phyloP scores from a whole-genome alignment of 768 basidiomycete genomes.

The Lactifluus rugatus region DNA sequence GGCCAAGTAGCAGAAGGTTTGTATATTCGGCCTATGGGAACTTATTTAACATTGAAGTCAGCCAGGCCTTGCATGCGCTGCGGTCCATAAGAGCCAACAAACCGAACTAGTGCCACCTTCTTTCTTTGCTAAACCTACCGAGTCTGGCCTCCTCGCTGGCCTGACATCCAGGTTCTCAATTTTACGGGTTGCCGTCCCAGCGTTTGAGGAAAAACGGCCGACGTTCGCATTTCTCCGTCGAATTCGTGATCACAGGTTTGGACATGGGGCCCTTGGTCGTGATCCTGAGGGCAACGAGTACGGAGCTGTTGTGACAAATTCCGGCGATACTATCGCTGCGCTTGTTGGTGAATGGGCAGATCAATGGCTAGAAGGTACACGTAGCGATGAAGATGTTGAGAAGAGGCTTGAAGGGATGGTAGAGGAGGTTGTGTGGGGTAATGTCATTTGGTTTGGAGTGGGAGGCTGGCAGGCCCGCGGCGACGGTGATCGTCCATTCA shows the following conservation, averaged over 20 bases:
- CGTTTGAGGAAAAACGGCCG: constrained; percentile 31
- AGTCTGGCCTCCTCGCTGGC: constrained; percentile 13
- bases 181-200: constrained; percentile 3
- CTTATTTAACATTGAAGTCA: not conserved
- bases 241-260: constrained; percentile 40
- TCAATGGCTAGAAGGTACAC: constrained; percentile 8
- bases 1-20: constrained; percentile 57
- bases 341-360: constrained; percentile 21
- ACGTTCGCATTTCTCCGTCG: constrained; percentile 41
- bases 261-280: constrained; percentile 4
- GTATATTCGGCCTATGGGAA: not conserved
- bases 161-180: constrained; percentile 23
- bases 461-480: constrained; percentile 37
- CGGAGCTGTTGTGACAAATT: constrained; percentile 6
- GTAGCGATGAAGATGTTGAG: constrained; percentile 16
- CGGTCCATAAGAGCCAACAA: constrained; percentile 36
- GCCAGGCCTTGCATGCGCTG: constrained; percentile 47
- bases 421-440: constrained; percentile 53
- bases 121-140: constrained; percentile 19
- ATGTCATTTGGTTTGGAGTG: constrained; percentile 44
- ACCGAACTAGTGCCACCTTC: constrained; percentile 27
- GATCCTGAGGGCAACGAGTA: constrained; percentile 6
- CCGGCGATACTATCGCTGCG: constrained; percentile 16
- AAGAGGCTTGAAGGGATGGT: constrained; percentile 42
- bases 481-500: constrained; percentile 29